phyloP scores from a whole-genome alignment of 140 eudicot species.

The Flaveria floridana region DNA sequence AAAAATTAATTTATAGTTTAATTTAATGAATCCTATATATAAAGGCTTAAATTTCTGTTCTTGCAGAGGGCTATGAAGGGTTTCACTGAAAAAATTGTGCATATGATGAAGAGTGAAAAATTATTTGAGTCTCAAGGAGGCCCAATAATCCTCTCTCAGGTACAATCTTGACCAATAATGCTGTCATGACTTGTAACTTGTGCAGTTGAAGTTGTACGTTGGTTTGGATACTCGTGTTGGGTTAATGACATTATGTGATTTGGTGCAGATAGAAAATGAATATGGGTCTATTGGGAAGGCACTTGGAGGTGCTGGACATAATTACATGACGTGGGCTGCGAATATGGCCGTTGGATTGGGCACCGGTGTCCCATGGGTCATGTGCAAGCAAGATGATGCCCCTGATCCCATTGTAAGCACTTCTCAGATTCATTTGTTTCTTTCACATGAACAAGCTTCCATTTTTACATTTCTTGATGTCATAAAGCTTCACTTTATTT shows the following conservation, averaged over 20 bases:
- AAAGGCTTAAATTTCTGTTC: not conserved
- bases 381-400: constrained; percentile 96
- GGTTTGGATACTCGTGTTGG: not conserved
- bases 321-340: constrained; percentile 94
- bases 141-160: constrained; percentile 62
- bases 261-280: constrained; percentile 86
- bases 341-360: constrained; percentile 80
- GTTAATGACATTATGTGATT: constrained; percentile 18
- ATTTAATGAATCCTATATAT: not conserved
- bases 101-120: constrained; percentile 61
- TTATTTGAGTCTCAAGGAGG: constrained; percentile 59
- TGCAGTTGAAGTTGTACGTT: constrained; percentile 31
- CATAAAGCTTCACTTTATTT: constrained; percentile 19
- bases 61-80: constrained; percentile 50
- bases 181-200: constrained; percentile 23
- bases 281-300: constrained; percentile 65
- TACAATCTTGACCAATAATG: not conserved
- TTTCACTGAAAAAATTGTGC: constrained; percentile 52
- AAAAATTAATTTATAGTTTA: not conserved
- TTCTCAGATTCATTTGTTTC: constrained; percentile 1
- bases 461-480: constrained; percentile 22
- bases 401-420: constrained; percentile 93
- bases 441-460: constrained; percentile 29
- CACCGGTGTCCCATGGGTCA: constrained; percentile 97
- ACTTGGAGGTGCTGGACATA: constrained; percentile 69